Evolutionary conservation across 2,329 filamentous ascomycete species (phyloP).

Genomic region (Cercospora sp.): DNA sequence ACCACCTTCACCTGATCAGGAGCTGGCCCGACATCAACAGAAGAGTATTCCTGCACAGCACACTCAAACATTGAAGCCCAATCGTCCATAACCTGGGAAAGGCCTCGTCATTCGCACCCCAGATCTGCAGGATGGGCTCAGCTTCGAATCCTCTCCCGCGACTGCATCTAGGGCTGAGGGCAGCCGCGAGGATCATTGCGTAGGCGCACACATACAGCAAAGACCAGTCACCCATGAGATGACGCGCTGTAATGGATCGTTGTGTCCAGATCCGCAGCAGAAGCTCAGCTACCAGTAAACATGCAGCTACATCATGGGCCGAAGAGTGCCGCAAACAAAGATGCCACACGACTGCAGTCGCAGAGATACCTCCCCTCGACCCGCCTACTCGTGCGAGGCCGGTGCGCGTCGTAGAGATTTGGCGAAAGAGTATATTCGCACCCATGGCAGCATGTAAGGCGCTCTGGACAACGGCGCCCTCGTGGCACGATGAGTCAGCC

Average conservation of each 20-base stretch:
- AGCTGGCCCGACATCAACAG: not conserved
- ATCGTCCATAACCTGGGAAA: not conserved
- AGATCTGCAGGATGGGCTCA: not conserved
- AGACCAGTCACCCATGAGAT: not conserved
- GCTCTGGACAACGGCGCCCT: not conserved
- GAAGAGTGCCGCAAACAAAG: not conserved
- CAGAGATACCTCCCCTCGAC: not conserved
- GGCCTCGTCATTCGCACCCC: not conserved
- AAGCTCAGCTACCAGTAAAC: not conserved
- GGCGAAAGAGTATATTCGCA: not conserved
- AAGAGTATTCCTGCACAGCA: not conserved
- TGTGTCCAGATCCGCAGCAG: not conserved
- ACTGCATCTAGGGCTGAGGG: not conserved
- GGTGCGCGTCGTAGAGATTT: not conserved
- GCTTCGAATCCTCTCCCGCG: not conserved
- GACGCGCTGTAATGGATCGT: not conserved
- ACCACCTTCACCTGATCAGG: not conserved
- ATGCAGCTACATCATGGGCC: not conserved
- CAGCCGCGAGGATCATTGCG: not conserved
- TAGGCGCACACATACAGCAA: not conserved
- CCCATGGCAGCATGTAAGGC: not conserved
- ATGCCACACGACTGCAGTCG: not conserved
- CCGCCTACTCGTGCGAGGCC: not conserved
- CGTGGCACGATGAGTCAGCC: not conserved
- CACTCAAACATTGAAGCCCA: not conserved